A percentile compares a stretch with the other conserved stretches of the same genome.
Evolutionary conservation across 495 filamentous ascomycete species (phyloP).

Genomic region (Pseudoneurospora amorphoporcata): DNA sequence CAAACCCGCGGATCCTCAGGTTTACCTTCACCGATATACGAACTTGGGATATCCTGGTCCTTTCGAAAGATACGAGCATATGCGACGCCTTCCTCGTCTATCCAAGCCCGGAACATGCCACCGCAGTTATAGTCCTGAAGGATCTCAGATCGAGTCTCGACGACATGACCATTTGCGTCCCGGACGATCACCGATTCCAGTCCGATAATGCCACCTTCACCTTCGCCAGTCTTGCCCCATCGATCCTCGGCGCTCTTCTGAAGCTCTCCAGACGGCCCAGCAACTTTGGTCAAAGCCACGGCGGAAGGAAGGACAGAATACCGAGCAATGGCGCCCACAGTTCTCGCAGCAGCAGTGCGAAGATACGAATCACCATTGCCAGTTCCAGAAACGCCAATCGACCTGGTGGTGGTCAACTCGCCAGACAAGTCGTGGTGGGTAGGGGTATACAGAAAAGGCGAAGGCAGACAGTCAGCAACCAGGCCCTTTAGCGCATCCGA

Average conservation of each 20-base stretch:
- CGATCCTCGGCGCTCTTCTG: slow-evolving; percentile 63
- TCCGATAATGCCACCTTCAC: slow-evolving; percentile 79
- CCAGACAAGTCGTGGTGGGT: neutral
- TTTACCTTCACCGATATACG: slow-evolving; percentile 7
- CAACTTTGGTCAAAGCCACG: slow-evolving; percentile 48
- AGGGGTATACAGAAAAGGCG: slow-evolving; percentile 28
- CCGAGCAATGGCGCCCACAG: slow-evolving; percentile 61
- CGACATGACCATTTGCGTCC: slow-evolving; percentile 28
- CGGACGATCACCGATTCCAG: slow-evolving; percentile 52
- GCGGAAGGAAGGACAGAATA: slow-evolving; percentile 38
- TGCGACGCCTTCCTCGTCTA: slow-evolving; percentile 52
- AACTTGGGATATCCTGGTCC: slow-evolving; percentile 14
- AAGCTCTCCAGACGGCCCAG: slow-evolving; percentile 64
- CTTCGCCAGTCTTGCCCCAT: slow-evolving; percentile 71
- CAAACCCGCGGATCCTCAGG: slow-evolving; percentile 1
- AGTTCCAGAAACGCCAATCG: slow-evolving; percentile 70
- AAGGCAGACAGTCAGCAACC: slow-evolving; percentile 44
- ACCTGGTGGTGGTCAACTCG: slow-evolving; percentile 30
- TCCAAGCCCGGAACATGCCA: slow-evolving; percentile 81
- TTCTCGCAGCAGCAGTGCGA: slow-evolving; percentile 58
- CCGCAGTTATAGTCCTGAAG: slow-evolving; percentile 76
- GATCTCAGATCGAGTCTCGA: slow-evolving; percentile 36
- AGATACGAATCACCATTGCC: slow-evolving; percentile 90
- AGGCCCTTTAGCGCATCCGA: slow-evolving; percentile 28
- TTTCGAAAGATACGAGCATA: slow-evolving; percentile 52